Evolutionary conservation across 2,329 filamentous ascomycete genomes (phyloP).

Genomic region (Talaromyces atroroseus): DNA sequence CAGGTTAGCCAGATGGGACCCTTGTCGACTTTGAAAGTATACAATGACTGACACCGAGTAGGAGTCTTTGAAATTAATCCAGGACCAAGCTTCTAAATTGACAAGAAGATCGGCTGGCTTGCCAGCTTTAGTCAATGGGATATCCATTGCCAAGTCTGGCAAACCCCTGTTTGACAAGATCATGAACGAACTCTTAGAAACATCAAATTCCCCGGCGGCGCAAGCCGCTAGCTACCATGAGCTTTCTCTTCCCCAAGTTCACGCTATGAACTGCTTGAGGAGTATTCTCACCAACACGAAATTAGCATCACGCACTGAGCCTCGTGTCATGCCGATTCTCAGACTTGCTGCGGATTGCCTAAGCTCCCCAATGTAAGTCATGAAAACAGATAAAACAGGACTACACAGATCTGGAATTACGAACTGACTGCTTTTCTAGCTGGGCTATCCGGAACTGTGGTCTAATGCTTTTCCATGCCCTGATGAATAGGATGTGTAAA

Average conservation of each 20-base stretch:
- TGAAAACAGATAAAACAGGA: too few species aligned
- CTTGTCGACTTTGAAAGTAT: neutral
- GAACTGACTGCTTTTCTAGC: slow-evolving; percentile 32
- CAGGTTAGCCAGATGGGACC: slow-evolving; percentile 40
- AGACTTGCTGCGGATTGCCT: slow-evolving; percentile 75
- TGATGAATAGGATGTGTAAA: slow-evolving; percentile 62
- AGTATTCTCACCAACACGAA: slow-evolving; percentile 83
- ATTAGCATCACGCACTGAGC: slow-evolving; percentile 66
- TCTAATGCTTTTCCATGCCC: slow-evolving; percentile 76
- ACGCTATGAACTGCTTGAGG: slow-evolving; percentile 89
- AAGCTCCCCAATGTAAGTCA: slow-evolving; percentile 64
- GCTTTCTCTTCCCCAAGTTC: slow-evolving; percentile 74
- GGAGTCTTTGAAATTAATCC: slow-evolving; percentile 61
- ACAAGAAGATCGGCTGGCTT: slow-evolving; percentile 90
- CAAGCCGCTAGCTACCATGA: slow-evolving; percentile 32
- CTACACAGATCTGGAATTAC: slow-evolving; percentile 12
- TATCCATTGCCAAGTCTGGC: slow-evolving; percentile 60
- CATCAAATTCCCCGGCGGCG: slow-evolving; percentile 29
- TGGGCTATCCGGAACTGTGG: slow-evolving; percentile 96
- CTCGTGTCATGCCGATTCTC: slow-evolving; percentile 66
- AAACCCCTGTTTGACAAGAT: slow-evolving; percentile 40
- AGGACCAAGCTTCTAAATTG: slow-evolving; percentile 67
- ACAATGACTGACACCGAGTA: slow-evolving; percentile 17
- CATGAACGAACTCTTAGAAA: slow-evolving; percentile 36
- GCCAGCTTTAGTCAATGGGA: slow-evolving; percentile 76